Percentiles rank a stretch among this genome's conserved stretches.
phyloP scores from a whole-genome alignment of 1,139 yeast species.

The Suhomyces choctaworum region DNA sequence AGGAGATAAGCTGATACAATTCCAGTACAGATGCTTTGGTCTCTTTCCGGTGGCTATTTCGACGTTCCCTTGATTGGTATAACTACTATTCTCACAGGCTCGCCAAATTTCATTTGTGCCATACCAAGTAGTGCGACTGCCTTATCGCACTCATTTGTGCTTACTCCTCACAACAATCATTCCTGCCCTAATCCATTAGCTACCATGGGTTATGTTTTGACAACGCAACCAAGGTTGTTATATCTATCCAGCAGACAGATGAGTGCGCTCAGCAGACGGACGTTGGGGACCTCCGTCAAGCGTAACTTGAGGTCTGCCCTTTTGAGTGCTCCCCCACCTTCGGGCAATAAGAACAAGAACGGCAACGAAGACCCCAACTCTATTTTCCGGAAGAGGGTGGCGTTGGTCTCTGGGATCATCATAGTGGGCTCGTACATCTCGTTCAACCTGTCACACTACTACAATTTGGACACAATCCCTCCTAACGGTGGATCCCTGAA shows the following conservation, averaged over 20 bases:
- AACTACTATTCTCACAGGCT: too few relatives aligned
- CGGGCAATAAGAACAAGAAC: constrained; percentile 1
- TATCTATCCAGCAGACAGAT: constrained; percentile 30
- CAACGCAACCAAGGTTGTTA: constrained; percentile 32
- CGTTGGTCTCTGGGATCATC: constrained; percentile 45
- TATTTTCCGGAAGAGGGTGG: constrained; percentile 34
- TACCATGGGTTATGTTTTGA: constrained; percentile 32
- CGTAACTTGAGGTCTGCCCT: constrained; percentile 5
- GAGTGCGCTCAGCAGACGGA: constrained; percentile 11
- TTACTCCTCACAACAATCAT: constrained; percentile 3
- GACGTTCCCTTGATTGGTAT: too few relatives aligned
- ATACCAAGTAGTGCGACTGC: constrained; percentile 1
- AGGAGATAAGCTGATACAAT: too few relatives aligned
- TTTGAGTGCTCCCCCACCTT: constrained; percentile 4
- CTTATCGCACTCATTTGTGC: constrained; percentile 5
- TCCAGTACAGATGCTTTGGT: too few relatives aligned
- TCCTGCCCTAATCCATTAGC: not conserved
- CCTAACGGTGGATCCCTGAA: constrained; percentile 12
- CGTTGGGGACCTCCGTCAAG: constrained; percentile 11
- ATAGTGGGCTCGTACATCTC: constrained; percentile 48
- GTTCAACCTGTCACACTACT: constrained; percentile 44
- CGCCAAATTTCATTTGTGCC: too few relatives aligned
- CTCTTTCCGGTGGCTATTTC: too few relatives aligned
- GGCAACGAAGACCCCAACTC: constrained; percentile 4
- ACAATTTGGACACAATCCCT: constrained; percentile 45